Evolutionary conservation across 768 basidiomycete species (phyloP).

Genomic region (Rhodotorula taiwanensis): DNA sequence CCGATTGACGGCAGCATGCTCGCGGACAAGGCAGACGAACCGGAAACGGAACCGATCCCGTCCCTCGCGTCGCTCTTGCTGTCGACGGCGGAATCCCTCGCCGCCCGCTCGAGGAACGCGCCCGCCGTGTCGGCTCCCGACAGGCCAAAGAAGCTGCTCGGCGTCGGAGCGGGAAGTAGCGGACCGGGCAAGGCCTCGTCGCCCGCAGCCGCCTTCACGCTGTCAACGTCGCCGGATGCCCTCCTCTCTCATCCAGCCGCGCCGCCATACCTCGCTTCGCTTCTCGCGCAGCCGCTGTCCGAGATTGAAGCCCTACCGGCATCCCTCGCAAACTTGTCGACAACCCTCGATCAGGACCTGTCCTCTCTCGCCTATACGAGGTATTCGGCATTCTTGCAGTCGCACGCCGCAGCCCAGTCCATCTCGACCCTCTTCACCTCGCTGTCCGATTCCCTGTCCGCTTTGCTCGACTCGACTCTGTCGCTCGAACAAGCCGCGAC

Average conservation of each 20-base stretch:
- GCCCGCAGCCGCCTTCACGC: background rate
- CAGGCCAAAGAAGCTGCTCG: background rate
- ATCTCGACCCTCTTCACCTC: conserved; percentile 29
- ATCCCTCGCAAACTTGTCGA: conserved; percentile 16
- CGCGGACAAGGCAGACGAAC: too few relatives aligned
- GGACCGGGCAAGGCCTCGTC: too few relatives aligned
- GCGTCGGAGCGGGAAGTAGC: too few relatives aligned
- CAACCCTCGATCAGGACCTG: conserved; percentile 38
- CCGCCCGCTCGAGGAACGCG: background rate
- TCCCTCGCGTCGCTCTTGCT: conserved; percentile 30
- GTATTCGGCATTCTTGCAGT: conserved; percentile 37
- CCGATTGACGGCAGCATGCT: too few relatives aligned
- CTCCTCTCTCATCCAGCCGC: conserved; percentile 4
- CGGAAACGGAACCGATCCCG: conserved; percentile 4
- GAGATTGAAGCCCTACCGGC: conserved; percentile 17
- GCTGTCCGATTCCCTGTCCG: conserved; percentile 22
- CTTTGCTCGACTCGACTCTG: conserved; percentile 31
- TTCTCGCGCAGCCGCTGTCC: conserved; percentile 22
- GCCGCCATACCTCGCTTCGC: conserved; percentile 19
- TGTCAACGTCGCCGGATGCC: background rate
- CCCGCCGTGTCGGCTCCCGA: background rate
- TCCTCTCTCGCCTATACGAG: conserved; percentile 37
- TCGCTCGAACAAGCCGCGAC: conserved; percentile 17
- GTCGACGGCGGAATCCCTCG: conserved; percentile 30
- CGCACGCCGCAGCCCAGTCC: conserved; percentile 24